Percentiles rank a stretch among this genome's conserved stretches.
Evolutionary conservation across 306 rosid genomes (phyloP).

Genomic region (Alnus glutinosa): DNA sequence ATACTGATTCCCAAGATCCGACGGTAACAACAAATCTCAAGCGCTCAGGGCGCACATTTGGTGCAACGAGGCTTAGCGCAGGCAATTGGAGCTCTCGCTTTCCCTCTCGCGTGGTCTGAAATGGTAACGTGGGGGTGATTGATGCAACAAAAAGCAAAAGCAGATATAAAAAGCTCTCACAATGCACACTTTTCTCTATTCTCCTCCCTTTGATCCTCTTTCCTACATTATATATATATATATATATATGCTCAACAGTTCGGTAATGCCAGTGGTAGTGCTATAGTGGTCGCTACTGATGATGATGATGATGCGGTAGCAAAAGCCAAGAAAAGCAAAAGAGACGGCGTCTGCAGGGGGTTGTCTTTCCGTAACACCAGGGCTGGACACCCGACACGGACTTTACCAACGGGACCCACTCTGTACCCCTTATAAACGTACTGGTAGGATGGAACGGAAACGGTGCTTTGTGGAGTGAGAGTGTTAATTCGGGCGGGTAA

Average conservation of each 20-base stretch:
- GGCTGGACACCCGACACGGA: conserved; percentile 56
- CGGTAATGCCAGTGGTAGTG: neutral
- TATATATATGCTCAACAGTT: neutral
- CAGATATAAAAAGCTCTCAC: conserved; percentile 13
- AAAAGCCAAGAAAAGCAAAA: conserved; percentile 48
- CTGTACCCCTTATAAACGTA: neutral
- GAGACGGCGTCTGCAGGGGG: conserved; percentile 67
- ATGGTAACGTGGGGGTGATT: neutral
- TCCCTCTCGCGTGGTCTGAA: conserved; percentile 12
- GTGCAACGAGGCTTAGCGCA: neutral
- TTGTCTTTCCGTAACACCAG: conserved; percentile 50
- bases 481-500: neutral
- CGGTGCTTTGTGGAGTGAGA: too few relatives aligned
- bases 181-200: conserved; percentile 23
- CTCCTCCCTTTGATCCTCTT: conserved; percentile 11
- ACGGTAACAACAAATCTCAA: conserved; percentile 28
- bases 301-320: conserved; percentile 21
- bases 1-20: conserved; percentile 24
- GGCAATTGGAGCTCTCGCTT: neutral
- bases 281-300: neutral
- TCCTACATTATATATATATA: neutral
- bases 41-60: conserved; percentile 39
- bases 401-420: conserved; percentile 45
- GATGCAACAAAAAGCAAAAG: conserved; percentile 8
- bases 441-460: neutral